Percentiles rank a stretch among this genome's conserved stretches.
These are phyloP conservation scores for Panicum miliaceum DNA, from an alignment of 176 grass and related monocot species.

Conservation along the genomic window DNA sequence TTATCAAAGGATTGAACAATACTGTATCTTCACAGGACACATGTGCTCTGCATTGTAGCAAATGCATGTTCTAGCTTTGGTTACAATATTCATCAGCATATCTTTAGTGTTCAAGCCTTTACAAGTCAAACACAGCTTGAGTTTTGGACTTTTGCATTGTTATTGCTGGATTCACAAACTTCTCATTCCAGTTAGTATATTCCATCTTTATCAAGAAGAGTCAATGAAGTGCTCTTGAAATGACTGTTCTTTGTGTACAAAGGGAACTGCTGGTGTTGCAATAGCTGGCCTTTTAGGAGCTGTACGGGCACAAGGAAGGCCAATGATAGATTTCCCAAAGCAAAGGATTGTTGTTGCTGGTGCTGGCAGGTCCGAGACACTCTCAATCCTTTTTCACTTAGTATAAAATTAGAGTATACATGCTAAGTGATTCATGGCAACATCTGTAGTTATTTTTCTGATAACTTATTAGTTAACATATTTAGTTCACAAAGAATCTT, in stretches of 20 bases:
- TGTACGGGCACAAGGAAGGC: conserved; percentile 92
- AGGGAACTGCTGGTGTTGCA: conserved; percentile 99
- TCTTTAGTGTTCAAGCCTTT: conserved; percentile 15
- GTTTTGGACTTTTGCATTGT: conserved; percentile 22
- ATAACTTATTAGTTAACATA: background rate
- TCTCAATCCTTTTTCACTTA: background rate
- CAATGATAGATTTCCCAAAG: conserved; percentile 98
- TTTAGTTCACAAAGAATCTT: conserved; percentile 25
- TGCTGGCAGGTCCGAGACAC: conserved; percentile 76
- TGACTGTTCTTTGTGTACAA: conserved; percentile 49
- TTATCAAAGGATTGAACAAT: background rate
- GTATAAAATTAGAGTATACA: conserved; percentile 29
- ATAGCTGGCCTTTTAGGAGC: conserved; percentile 98
- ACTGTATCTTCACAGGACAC: background rate
- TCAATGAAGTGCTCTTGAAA: conserved; percentile 16
- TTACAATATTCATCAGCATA: conserved; percentile 9
- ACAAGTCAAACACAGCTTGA: conserved; percentile 11
- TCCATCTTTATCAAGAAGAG: conserved; percentile 15
- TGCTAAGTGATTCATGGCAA: background rate
- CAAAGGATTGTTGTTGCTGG: conserved; percentile 99
- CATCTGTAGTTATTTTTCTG: background rate
- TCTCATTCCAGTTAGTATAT: conserved; percentile 5
- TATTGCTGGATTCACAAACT: background rate
- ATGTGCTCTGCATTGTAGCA: background rate
- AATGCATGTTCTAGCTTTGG: conserved; percentile 8